Evolutionary conservation across 139 green algal species (phyloP).

Genomic region (Raphidocelis subcapitata): DNA sequence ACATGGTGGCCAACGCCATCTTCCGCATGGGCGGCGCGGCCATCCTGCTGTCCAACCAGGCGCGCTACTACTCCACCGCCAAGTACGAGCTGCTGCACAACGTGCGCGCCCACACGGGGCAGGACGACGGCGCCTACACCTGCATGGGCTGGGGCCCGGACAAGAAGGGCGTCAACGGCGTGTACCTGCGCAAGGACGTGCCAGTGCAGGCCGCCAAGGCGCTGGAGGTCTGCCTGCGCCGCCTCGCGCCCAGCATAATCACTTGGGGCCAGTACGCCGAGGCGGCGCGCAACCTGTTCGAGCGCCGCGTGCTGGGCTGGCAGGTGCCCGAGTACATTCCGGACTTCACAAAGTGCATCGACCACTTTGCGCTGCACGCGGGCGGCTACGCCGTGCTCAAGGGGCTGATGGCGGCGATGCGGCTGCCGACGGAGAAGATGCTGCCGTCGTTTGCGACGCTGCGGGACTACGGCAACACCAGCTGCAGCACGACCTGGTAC

Average conservation of each 20-base stretch:
- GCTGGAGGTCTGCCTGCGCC: conserved; percentile 31
- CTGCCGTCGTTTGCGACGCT: conserved; percentile 32
- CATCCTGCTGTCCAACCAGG: conserved; percentile 52
- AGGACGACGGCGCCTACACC: conserved; percentile 24
- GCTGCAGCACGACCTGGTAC: conserved; percentile 44
- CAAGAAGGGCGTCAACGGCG: conserved; percentile 48
- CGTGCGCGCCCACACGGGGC: conserved; percentile 42
- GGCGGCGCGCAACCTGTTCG: conserved; percentile 27
- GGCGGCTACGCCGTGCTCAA: conserved; percentile 37
- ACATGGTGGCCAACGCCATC: conserved; percentile 36
- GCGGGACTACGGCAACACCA: conserved; percentile 42
- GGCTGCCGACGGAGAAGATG: conserved; percentile 20
- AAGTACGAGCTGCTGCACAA: conserved; percentile 40
- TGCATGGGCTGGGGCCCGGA: conserved; percentile 52
- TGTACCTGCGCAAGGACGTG: conserved; percentile 58
- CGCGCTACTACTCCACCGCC: conserved; percentile 1
- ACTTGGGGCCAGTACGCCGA: conserved; percentile 34
- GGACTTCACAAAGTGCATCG: conserved; percentile 33
- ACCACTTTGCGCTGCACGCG: conserved; percentile 37
- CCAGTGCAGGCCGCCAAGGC: conserved; percentile 30
- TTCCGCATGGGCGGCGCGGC: conserved; percentile 48
- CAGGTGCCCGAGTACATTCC: conserved; percentile 26
- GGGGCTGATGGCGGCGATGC: conserved; percentile 29
- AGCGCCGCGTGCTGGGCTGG: conserved; percentile 24
- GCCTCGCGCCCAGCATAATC: conserved; percentile 23